Conservation (phyloP, 2,329 filamentous ascomycete species). For the Beauveria australis region DNA sequence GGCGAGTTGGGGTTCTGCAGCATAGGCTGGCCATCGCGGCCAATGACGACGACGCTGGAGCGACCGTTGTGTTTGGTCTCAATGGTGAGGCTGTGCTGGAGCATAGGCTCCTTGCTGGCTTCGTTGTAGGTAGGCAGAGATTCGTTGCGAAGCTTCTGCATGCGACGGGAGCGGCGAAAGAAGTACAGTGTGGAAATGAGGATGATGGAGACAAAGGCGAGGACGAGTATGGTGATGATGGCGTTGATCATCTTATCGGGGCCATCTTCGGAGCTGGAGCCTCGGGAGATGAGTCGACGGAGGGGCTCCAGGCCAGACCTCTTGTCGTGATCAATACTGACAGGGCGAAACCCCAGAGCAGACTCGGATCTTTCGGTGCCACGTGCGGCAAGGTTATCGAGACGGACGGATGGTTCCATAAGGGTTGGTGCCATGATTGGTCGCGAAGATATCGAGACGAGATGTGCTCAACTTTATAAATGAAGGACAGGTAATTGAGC, state of each 20-base stretch:
- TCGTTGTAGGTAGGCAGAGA: conserved; percentile 65
- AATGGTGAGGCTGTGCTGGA: conserved; percentile 48
- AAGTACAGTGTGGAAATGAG: conserved; percentile 62
- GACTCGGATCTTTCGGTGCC: not conserved
- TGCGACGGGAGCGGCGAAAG: conserved; percentile 56
- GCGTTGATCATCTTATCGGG: conserved; percentile 63
- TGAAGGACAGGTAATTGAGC: conserved; percentile 16
- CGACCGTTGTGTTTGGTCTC: conserved; percentile 47
- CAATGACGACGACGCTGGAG: conserved; percentile 68
- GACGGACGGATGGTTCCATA: conserved; percentile 8
- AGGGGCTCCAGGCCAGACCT: conserved; percentile 8
- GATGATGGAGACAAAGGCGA: conserved; percentile 65
- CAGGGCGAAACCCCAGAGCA: conserved; percentile 2
- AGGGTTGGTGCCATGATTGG: conserved; percentile 9
- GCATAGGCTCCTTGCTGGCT: conserved; percentile 38
- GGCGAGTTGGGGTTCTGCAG: conserved; percentile 67
- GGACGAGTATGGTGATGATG: conserved; percentile 68
- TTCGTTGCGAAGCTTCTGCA: conserved; percentile 39
- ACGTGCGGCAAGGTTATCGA: conserved; percentile 1
- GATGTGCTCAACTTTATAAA: conserved; percentile 11
- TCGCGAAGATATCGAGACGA: conserved; percentile 13
- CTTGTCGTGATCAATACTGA: conserved; percentile 7
- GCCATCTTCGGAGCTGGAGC: conserved; percentile 31
- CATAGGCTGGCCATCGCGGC: conserved; percentile 68
- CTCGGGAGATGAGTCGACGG: conserved; percentile 6